Conservation (phyloP, 73 alveolate genomes). For the Paramecium caudatum region DNA sequence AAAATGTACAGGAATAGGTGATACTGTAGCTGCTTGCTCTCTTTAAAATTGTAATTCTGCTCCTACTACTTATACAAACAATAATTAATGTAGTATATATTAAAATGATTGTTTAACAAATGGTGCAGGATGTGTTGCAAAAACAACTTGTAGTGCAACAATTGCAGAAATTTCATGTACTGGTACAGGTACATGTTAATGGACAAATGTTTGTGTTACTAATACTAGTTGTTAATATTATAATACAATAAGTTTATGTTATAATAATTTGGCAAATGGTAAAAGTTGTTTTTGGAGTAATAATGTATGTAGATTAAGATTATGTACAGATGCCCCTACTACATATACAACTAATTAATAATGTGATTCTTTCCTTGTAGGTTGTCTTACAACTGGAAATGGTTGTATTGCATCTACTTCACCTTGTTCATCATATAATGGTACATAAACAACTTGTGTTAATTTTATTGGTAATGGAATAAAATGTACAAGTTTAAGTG, state of each 20-base stretch:
- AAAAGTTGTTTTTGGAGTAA: not conserved
- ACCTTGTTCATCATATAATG: slow-evolving; percentile 25
- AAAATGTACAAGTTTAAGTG: not conserved
- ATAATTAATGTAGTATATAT: not conserved
- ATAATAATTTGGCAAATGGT: slow-evolving; percentile 24
- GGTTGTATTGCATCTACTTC: slow-evolving; percentile 9
- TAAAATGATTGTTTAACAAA: slow-evolving; percentile 38
- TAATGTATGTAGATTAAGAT: not conserved
- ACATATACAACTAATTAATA: not conserved
- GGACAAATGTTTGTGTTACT: slow-evolving; percentile 28
- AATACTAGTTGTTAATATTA: not conserved
- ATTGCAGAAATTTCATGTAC: not conserved
- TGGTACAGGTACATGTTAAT: not conserved
- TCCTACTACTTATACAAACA: not conserved
- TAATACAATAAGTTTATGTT: slow-evolving; percentile 1
- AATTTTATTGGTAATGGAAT: slow-evolving; percentile 36
- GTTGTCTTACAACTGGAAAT: not conserved
- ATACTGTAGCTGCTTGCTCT: not conserved
- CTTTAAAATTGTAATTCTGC: slow-evolving; percentile 43
- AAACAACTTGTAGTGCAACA: slow-evolving; percentile 5
- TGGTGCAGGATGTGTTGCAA: slow-evolving; percentile 58
- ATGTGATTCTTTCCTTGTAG: not conserved
- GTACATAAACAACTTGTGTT: not conserved
- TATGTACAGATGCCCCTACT: slow-evolving; percentile 49
- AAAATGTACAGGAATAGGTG: not conserved